Evolutionary conservation across 495 filamentous ascomycete genomes (phyloP).

Genomic region (Aspergillus conjunctus): DNA sequence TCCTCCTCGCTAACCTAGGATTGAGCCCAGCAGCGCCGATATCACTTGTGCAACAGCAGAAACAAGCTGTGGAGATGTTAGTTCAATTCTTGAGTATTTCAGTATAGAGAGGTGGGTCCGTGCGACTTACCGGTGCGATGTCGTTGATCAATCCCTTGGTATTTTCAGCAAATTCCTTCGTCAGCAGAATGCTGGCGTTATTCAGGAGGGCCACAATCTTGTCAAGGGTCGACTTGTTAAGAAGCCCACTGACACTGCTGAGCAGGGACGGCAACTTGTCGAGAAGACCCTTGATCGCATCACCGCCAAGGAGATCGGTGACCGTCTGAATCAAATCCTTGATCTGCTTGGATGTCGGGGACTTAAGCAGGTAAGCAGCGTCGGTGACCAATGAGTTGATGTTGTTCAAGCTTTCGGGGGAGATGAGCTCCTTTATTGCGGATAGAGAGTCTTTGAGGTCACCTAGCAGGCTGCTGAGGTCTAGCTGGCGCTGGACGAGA

Average conservation of each 20-base stretch:
- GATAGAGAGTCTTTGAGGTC: constrained; percentile 14
- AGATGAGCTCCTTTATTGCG: constrained; percentile 17
- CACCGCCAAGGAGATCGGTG: constrained; percentile 10
- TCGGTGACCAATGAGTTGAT: constrained; percentile 15
- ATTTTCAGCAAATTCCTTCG: constrained; percentile 15
- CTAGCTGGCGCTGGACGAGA: constrained; percentile 9
- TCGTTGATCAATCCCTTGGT: constrained; percentile 19
- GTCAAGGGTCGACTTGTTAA: constrained; percentile 6
- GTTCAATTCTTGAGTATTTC: background rate
- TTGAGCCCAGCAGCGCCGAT: constrained; percentile 14
- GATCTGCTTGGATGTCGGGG: constrained; percentile 14
- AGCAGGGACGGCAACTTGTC: constrained; percentile 15
- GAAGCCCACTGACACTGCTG: constrained; percentile 11
- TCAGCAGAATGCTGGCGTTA: constrained; percentile 16
- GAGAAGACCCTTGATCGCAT: constrained; percentile 10
- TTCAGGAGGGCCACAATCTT: constrained; percentile 13
- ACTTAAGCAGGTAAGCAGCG: constrained; percentile 3
- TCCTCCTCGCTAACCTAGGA: constrained; percentile 9
- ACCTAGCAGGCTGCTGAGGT: constrained; percentile 10
- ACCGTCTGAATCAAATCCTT: constrained; percentile 15
- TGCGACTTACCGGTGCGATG: constrained; percentile 20
- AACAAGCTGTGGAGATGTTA: constrained; percentile 13
- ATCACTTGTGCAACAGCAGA: constrained; percentile 23
- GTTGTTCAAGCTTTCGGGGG: constrained; percentile 21
- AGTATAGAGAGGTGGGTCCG: background rate